Conservation (phyloP, 805 yeast species). For the Vanderwaltozyma tropicalis region DNA sequence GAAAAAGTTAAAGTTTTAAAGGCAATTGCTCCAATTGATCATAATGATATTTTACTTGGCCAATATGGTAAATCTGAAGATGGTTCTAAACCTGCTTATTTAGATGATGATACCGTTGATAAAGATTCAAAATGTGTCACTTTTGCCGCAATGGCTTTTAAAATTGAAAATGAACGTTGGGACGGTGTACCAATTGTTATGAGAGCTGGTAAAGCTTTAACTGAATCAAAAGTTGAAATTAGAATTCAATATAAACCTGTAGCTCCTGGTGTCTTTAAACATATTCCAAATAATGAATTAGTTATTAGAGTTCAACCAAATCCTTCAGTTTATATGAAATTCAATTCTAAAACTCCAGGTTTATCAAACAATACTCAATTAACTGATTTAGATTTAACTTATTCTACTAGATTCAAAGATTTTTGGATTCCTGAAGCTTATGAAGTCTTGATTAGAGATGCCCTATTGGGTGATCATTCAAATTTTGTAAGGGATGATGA, state of each 20-base stretch:
- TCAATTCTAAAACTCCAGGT: slow-evolving; percentile 92
- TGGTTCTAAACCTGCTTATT: slow-evolving; percentile 80
- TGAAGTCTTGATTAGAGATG: slow-evolving; percentile 89
- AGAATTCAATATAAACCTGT: slow-evolving; percentile 86
- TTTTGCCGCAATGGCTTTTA: slow-evolving; percentile 72
- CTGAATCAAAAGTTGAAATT: slow-evolving; percentile 89
- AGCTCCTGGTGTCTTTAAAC: slow-evolving; percentile 68
- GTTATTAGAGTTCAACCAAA: slow-evolving; percentile 91
- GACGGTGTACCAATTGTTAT: slow-evolving; percentile 93
- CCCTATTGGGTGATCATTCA: slow-evolving; percentile 84
- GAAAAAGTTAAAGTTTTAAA: slow-evolving; percentile 90
- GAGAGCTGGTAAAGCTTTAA: slow-evolving; percentile 96
- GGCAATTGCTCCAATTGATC: slow-evolving; percentile 60
- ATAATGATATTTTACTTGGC: slow-evolving; percentile 64
- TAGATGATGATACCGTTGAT: slow-evolving; percentile 85
- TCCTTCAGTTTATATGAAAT: slow-evolving; percentile 87
- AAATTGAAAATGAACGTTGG: slow-evolving; percentile 91
- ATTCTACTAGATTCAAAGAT: slow-evolving; percentile 68
- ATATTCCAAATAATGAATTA: slow-evolving; percentile 82
- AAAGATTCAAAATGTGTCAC: slow-evolving; percentile 80
- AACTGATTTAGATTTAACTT: slow-evolving; percentile 85
- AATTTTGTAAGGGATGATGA: slow-evolving; percentile 98
- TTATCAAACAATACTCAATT: slow-evolving; percentile 69
- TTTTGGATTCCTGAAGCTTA: slow-evolving; percentile 97
- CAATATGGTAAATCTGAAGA: slow-evolving; percentile 81